phyloP scores from a whole-genome alignment of 2,329 filamentous ascomycete species.

The Nemania serpens region DNA sequence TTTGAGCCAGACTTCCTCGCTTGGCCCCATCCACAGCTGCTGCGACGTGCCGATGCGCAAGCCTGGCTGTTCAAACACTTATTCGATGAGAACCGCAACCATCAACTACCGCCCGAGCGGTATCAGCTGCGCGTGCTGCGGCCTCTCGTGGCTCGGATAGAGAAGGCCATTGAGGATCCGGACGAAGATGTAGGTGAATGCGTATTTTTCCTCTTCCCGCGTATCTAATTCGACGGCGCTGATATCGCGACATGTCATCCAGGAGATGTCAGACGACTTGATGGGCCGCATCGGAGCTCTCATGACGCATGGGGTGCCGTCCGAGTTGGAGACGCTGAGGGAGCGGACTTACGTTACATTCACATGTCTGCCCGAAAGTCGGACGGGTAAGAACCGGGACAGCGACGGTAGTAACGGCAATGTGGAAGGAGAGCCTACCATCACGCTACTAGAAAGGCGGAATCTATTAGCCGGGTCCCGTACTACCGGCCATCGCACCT shows the following conservation, averaged over 20 bases:
- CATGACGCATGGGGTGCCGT: conserved; percentile 47
- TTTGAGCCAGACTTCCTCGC: conserved; percentile 42
- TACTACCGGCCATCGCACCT: conserved; percentile 70
- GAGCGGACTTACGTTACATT: conserved; percentile 67
- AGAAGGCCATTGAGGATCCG: conserved; percentile 61
- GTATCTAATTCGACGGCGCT: background rate
- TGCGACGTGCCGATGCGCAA: conserved; percentile 38
- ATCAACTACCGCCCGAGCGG: conserved; percentile 58
- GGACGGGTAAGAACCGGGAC: background rate
- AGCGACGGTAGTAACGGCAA: background rate
- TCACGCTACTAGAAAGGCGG: conserved; percentile 61
- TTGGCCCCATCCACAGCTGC: conserved; percentile 38
- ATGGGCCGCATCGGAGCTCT: conserved; percentile 59
- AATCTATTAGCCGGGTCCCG: conserved; percentile 60
- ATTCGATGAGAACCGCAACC: conserved; percentile 54
- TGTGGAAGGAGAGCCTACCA: conserved; percentile 39
- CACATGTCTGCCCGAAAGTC: conserved; percentile 44
- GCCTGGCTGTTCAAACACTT: conserved; percentile 56
- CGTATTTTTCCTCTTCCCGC: background rate
- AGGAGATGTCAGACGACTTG: conserved; percentile 65
- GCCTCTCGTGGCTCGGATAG: conserved; percentile 59
- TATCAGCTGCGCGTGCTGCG: conserved; percentile 67
- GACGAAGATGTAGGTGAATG: conserved; percentile 58
- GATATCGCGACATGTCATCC: background rate
- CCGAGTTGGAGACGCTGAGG: conserved; percentile 51